Percentiles rank a stretch among this genome's conserved stretches.
These are phyloP conservation scores for Digitaria exilis DNA, from an alignment of 202 grass and related monocot genomes.

Conservation along the genomic window DNA sequence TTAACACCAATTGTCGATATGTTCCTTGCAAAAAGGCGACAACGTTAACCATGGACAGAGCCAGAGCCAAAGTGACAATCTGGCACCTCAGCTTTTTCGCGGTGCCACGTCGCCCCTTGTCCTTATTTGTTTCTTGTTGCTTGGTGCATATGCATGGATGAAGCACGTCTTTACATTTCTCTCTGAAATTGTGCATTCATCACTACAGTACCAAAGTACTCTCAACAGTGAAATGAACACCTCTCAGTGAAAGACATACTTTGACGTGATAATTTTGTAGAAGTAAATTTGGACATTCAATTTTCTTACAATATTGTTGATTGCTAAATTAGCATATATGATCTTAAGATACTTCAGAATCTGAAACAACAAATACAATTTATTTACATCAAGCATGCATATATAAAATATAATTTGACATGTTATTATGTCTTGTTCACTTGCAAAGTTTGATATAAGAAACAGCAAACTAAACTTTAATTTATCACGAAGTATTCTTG, in stretches of 20 bases:
- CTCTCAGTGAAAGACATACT: not conserved
- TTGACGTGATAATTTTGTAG: not conserved
- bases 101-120: not conserved
- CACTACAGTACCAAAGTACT: not conserved
- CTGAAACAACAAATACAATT: not conserved
- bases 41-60: not conserved
- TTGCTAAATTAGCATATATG: not conserved
- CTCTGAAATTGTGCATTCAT: not conserved
- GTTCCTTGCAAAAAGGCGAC: not conserved
- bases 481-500: not conserved
- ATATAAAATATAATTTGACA: not conserved
- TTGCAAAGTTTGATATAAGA: not conserved
- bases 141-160: not conserved
- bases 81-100: not conserved
- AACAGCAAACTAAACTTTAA: not conserved
- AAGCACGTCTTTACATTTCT: not conserved
- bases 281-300: not conserved
- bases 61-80: not conserved
- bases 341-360: not conserved
- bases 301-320: not conserved
- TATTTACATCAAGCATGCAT: not conserved
- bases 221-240: not conserved
- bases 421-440: not conserved
- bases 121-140: not conserved
- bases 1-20: not conserved